Conservation (phyloP, 129 eudicot species). For the Silybum marianum region DNA sequence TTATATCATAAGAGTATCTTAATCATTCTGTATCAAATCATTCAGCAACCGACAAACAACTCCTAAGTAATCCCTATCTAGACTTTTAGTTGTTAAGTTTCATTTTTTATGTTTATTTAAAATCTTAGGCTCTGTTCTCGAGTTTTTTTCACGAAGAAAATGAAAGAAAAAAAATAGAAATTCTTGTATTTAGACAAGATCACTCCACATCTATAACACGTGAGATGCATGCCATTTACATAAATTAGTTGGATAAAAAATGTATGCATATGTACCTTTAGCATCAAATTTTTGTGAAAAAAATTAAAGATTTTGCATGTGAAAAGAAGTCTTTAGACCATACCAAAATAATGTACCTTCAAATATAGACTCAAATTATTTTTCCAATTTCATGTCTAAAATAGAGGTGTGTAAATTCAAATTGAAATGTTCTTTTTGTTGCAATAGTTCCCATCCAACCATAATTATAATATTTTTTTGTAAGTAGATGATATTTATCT, state of each 20-base stretch:
- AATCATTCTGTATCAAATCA: too few relatives aligned
- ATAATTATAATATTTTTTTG: background rate
- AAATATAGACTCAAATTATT: background rate
- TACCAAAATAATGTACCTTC: slow-evolving; percentile 3
- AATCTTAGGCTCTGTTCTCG: too few relatives aligned
- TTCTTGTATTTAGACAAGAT: too few relatives aligned
- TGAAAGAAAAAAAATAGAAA: too few relatives aligned
- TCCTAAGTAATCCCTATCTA: too few relatives aligned
- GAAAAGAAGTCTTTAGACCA: background rate
- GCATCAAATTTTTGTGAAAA: background rate
- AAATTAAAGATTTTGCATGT: background rate
- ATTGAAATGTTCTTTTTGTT: slow-evolving; percentile 14
- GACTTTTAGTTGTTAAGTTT: too few relatives aligned
- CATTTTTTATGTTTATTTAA: too few relatives aligned
- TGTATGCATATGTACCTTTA: background rate
- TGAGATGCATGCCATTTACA: background rate
- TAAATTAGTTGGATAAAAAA: background rate
- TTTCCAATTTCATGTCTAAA: slow-evolving; percentile 4
- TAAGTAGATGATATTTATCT: too few relatives aligned
- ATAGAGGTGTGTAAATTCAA: background rate
- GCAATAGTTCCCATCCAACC: background rate
- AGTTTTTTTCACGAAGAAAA: too few relatives aligned
- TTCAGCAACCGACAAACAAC: too few relatives aligned
- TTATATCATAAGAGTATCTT: too few relatives aligned
- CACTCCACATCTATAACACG: too few relatives aligned